Conservation (phyloP, 768 basidiomycete species). For the Zangia roseola region DNA sequence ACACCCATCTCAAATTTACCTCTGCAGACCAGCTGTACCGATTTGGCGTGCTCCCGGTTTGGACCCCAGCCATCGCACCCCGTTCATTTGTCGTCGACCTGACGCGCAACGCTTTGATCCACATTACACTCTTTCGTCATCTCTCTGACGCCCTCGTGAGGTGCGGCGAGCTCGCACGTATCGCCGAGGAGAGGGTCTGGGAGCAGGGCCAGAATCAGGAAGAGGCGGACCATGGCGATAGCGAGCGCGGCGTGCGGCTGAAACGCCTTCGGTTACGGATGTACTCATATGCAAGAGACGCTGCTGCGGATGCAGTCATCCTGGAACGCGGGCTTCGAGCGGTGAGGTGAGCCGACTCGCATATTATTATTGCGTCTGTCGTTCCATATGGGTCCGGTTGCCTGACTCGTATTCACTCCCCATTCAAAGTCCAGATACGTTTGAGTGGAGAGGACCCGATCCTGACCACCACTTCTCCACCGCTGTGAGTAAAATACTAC, state of each 20-base stretch:
- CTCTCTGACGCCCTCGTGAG: conserved; percentile 29
- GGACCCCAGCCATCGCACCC: conserved; percentile 20
- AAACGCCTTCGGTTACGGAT: conserved; percentile 36
- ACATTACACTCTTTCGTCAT: conserved; percentile 16
- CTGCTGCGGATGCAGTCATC: conserved; percentile 25
- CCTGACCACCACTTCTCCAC: conserved; percentile 61
- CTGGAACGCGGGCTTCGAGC: conserved; percentile 34
- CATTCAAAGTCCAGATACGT: conserved; percentile 41
- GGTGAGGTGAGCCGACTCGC: conserved; percentile 41
- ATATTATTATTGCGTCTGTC: no score
- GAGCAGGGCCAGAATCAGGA: no score
- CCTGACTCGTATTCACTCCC: not conserved
- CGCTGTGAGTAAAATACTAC: conserved; percentile 41
- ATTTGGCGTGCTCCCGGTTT: conserved; percentile 7
- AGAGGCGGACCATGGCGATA: no score
- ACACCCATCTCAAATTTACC: conserved; percentile 27
- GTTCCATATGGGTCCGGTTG: no score
- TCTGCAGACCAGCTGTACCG: conserved; percentile 21
- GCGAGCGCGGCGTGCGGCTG: conserved; percentile 16
- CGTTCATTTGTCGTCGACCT: conserved; percentile 29
- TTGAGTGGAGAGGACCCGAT: conserved; percentile 60
- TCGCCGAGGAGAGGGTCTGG: no score
- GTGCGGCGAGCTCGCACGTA: conserved; percentile 14
- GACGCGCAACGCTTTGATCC: conserved; percentile 19
- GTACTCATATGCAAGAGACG: conserved; percentile 38